phyloP scores from a whole-genome alignment of 139 green algal genomes.

The Mychonastes homosphaera region DNA sequence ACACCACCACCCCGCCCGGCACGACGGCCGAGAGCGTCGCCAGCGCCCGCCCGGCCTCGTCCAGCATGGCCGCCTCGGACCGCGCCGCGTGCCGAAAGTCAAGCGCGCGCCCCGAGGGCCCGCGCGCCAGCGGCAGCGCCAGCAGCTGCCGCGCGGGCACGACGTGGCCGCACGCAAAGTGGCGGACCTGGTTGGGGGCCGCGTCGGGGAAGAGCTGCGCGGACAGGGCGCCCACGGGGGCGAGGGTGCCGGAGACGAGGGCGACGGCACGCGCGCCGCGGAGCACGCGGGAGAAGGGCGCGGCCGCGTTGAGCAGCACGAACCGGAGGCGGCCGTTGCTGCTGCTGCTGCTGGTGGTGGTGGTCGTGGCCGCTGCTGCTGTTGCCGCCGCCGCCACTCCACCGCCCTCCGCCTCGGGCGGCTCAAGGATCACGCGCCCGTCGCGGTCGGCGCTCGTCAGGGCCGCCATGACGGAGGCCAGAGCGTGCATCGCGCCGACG shows the following conservation, averaged over 20 bases:
- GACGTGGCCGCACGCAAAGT: constrained; percentile 85
- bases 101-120: constrained; percentile 53
- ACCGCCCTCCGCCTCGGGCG: neutral
- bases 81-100: constrained; percentile 50
- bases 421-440: constrained; percentile 71
- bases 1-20: constrained; percentile 75
- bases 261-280: constrained; percentile 54
- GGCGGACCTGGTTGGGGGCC: constrained; percentile 20
- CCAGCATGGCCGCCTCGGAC: constrained; percentile 26
- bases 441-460: constrained; percentile 74
- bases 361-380: neutral
- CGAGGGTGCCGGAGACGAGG: constrained; percentile 84
- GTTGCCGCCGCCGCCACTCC: neutral
- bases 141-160: constrained; percentile 53
- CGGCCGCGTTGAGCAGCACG: constrained; percentile 83
- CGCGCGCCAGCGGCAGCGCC: constrained; percentile 41
- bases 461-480: constrained; percentile 57
- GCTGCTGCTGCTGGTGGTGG: constrained; percentile 1
- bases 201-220: constrained; percentile 54
- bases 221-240: constrained; percentile 45
- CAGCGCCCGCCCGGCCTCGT: constrained; percentile 59
- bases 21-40: constrained; percentile 57
- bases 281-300: constrained; percentile 53
- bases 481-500: constrained; percentile 37
- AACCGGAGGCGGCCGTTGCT: constrained; percentile 41